Percentiles rank a stretch among this genome's conserved stretches.
These are phyloP conservation scores for Heracleum sosnowskyi DNA, from an alignment of 129 eudicot species.

Conservation along the genomic window DNA sequence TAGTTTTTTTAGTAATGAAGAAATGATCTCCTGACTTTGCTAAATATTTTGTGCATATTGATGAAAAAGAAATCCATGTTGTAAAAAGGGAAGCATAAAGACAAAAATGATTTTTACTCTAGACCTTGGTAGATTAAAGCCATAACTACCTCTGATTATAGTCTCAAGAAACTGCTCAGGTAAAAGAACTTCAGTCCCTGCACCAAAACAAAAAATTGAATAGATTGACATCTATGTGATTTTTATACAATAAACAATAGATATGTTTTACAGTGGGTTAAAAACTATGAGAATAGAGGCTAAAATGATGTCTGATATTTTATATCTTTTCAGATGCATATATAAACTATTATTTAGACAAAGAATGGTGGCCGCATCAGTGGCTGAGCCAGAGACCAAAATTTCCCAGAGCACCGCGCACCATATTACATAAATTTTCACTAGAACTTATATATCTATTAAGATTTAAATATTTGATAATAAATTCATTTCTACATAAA, in stretches of 20 bases:
- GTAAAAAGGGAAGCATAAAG: not conserved
- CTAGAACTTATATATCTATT: not conserved
- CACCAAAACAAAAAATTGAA: slow-evolving; percentile 17
- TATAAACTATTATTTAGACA: too few species aligned
- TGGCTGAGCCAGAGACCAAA: not conserved
- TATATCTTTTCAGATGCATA: not conserved
- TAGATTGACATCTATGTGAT: not conserved
- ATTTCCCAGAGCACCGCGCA: not conserved
- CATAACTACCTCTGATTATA: slow-evolving; percentile 61
- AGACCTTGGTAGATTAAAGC: slow-evolving; percentile 1
- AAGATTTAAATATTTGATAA: too few species aligned
- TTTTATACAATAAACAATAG: not conserved
- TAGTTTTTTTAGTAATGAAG: not conserved
- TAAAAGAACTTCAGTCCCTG: slow-evolving; percentile 70
- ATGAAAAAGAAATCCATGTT: not conserved
- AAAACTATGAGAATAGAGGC: not conserved
- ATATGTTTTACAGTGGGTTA: not conserved
- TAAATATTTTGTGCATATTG: not conserved
- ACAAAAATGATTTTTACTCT: not conserved
- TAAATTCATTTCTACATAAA: too few species aligned
- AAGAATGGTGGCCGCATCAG: not conserved
- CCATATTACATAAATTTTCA: too few species aligned
- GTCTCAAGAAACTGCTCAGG: slow-evolving; percentile 84
- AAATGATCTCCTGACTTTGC: not conserved
- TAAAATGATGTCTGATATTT: not conserved